Percentiles rank a stretch among this genome's conserved stretches.
phyloP scores from a whole-genome alignment of 306 rosid genomes.

The Herpetospermum pedunculosum region DNA sequence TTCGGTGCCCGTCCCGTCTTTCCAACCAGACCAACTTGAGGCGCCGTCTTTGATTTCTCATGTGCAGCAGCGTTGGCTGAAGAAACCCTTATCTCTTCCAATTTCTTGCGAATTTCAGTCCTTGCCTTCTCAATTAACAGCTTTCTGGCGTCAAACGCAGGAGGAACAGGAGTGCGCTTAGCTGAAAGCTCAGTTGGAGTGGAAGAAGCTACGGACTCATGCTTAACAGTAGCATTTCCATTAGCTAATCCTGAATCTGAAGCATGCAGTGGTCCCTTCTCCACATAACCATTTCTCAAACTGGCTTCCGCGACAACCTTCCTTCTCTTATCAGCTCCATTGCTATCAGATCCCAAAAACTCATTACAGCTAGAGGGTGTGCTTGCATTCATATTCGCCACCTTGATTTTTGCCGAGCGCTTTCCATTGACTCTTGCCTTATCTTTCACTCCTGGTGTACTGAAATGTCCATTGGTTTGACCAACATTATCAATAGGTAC shows the following conservation, averaged over 20 bases:
- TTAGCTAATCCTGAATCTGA: conserved; percentile 40
- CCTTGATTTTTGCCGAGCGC: conserved; percentile 27
- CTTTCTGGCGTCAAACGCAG: conserved; percentile 70
- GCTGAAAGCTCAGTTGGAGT: conserved; percentile 33
- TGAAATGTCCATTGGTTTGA: conserved; percentile 49
- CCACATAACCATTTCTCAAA: conserved; percentile 43
- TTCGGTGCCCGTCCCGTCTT: conserved; percentile 18
- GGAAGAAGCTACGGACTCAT: conserved; percentile 33
- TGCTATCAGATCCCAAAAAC: conserved; percentile 29
- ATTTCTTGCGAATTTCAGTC: conserved; percentile 57
- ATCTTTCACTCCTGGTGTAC: conserved; percentile 45
- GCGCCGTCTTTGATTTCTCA: conserved; percentile 26
- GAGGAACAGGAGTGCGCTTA: conserved; percentile 52
- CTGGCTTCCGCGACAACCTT: conserved; percentile 42
- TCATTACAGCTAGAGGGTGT: conserved; percentile 26
- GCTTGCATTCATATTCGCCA: conserved; percentile 32
- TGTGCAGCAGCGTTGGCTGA: conserved; percentile 30
- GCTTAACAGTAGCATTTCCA: conserved; percentile 44
- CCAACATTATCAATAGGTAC: conserved; percentile 31
- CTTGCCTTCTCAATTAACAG: conserved; percentile 80
- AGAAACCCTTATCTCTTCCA: conserved; percentile 62
- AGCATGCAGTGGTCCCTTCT: conserved; percentile 33
- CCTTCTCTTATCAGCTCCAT: conserved; percentile 53
- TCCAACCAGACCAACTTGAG: conserved; percentile 31
- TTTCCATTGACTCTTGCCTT: conserved; percentile 48